phyloP scores from a whole-genome alignment of 768 basidiomycete species.

The Gelatoporia subvermispora region DNA sequence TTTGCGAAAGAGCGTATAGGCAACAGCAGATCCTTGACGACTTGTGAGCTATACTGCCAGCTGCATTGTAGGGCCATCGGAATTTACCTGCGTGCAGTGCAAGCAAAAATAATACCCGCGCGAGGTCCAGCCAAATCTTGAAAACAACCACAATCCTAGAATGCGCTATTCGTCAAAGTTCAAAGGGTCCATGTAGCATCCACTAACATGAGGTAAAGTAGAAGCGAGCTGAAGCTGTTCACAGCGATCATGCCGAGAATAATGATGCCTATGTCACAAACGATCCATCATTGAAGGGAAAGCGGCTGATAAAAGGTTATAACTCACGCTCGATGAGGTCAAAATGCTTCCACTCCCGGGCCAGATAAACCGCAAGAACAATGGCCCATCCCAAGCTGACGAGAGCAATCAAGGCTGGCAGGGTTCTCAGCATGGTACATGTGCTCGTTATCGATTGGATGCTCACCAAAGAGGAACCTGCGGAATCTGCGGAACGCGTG shows the following conservation, averaged over 20 bases:
- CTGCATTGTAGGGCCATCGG: neutral
- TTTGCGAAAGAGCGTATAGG: conserved; percentile 15
- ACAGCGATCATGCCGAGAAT: conserved; percentile 16
- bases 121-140: conserved; percentile 18
- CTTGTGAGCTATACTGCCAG: too few relatives aligned
- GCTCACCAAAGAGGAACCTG: conserved; percentile 19
- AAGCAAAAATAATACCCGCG: conserved; percentile 18
- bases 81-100: conserved; percentile 18
- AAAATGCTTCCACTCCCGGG: conserved; percentile 17
- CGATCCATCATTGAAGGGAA: too few relatives aligned
- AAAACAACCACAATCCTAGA: conserved; percentile 23
- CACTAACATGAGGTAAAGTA: conserved; percentile 24
- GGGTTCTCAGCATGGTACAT: neutral
- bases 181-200: too few relatives aligned
- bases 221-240: conserved; percentile 16
- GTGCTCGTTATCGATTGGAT: neutral
- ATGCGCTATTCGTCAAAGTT: too few relatives aligned
- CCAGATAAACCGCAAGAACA: conserved; percentile 18
- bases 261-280: conserved; percentile 15
- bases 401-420: conserved; percentile 17
- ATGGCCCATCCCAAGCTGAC: conserved; percentile 18
- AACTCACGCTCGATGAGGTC: conserved; percentile 17
- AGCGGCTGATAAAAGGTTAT: too few relatives aligned
- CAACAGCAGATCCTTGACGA: conserved; percentile 14
- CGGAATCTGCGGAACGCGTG: conserved; percentile 16